Percentiles rank a stretch among this genome's conserved stretches.
phyloP scores from a whole-genome alignment of 2,329 filamentous ascomycete species.

The Lecanicillium sp. region DNA sequence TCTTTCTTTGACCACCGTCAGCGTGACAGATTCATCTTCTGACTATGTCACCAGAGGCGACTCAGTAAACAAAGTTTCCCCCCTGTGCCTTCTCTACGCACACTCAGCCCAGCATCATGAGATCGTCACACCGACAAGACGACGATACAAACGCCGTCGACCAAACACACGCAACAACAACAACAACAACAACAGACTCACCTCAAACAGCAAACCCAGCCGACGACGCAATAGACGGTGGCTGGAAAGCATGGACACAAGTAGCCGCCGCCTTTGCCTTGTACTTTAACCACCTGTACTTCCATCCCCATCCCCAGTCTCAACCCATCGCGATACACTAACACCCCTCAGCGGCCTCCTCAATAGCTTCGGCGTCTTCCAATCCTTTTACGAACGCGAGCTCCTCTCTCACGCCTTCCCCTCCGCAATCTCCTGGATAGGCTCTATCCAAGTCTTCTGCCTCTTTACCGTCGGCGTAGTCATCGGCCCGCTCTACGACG shows the following conservation, averaged over 20 bases:
- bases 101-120: too few species aligned
- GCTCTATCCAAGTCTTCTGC: conserved; percentile 27
- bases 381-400: conserved; percentile 22
- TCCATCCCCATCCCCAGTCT: not conserved
- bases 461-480: conserved; percentile 27
- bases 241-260: conserved; percentile 26
- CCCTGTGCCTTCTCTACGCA: too few species aligned
- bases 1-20: too few species aligned
- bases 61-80: too few species aligned
- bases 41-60: too few species aligned
- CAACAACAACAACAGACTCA: not conserved
- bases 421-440: conserved; percentile 27
- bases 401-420: conserved; percentile 17
- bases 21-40: too few species aligned
- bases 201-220: not conserved
- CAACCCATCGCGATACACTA: not conserved
- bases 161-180: not conserved
- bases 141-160: too few species aligned
- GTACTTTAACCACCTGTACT: conserved; percentile 26
- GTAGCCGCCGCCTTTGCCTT: conserved; percentile 25
- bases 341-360: conserved; percentile 19
- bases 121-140: too few species aligned
- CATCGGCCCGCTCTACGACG: conserved; percentile 30
- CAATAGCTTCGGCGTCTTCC: conserved; percentile 28
- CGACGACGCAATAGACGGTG: conserved; percentile 16